A percentile compares a stretch with the other conserved stretches of the same genome.
phyloP scores from a whole-genome alignment of 306 rosid genomes.

The Rosa lucieae region DNA sequence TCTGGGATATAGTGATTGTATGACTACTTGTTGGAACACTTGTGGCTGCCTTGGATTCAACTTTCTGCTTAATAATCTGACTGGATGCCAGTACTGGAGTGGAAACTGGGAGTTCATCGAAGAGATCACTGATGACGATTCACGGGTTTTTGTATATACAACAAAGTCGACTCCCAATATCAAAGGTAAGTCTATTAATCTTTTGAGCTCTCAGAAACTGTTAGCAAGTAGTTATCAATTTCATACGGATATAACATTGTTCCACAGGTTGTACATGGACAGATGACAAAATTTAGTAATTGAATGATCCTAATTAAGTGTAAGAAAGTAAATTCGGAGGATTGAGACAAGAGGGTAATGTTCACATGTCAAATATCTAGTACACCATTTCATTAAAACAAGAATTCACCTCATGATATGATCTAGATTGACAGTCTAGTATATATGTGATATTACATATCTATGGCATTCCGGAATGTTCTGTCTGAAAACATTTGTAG shows the following conservation, averaged over 20 bases:
- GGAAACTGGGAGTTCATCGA: conserved; percentile 6
- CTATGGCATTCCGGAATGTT: no score
- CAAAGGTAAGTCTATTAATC: not conserved
- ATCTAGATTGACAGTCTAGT: no score
- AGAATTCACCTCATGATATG: not conserved
- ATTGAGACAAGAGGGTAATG: not conserved
- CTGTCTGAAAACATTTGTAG: not conserved
- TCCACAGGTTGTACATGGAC: not conserved
- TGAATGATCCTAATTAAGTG: not conserved
- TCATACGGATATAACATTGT: not conserved
- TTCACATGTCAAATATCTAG: not conserved
- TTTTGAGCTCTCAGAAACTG: not conserved
- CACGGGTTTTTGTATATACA: not conserved
- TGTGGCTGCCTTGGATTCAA: conserved; percentile 6
- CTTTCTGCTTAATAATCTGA: not conserved
- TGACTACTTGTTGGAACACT: conserved; percentile 4
- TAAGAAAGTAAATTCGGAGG: not conserved
- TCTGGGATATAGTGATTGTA: conserved; percentile 4
- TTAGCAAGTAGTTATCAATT: not conserved
- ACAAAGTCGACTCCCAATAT: not conserved
- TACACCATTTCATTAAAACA: not conserved
- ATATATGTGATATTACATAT: no score
- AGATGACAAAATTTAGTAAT: not conserved
- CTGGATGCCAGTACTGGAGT: not conserved
- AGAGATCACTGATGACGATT: not conserved